Percentiles rank a stretch among this genome's conserved stretches.
phyloP scores from a whole-genome alignment of 176 grass and related monocot genomes.

The Hordeum marinum region DNA sequence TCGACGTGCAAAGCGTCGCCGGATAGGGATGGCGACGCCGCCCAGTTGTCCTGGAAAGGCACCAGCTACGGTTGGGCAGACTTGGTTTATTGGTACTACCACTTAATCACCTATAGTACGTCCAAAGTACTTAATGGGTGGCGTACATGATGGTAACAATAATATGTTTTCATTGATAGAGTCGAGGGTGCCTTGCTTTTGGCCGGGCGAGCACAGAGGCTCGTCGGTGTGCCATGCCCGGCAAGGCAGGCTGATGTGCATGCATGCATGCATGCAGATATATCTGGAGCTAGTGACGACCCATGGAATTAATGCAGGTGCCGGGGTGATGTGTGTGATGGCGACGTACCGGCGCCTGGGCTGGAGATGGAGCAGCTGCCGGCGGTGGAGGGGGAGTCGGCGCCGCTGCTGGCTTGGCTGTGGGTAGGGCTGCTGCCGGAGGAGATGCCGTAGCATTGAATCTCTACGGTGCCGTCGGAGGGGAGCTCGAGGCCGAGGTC shows the following conservation, averaged over 20 bases:
- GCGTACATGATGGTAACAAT: neutral
- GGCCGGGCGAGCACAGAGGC: neutral
- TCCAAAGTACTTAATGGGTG: neutral
- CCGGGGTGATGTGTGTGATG: neutral
- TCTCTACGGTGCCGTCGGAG: conserved; percentile 43
- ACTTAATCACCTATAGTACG: neutral
- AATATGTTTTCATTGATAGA: neutral
- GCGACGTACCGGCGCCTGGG: conserved; percentile 24
- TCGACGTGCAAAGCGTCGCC: neutral
- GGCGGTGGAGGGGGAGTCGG: neutral
- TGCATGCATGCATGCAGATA: conserved; percentile 12
- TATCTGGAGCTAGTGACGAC: neutral
- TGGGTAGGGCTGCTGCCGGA: conserved; percentile 37
- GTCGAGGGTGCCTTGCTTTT: conserved; percentile 5
- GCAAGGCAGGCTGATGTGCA: neutral
- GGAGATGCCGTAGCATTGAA: conserved; percentile 47
- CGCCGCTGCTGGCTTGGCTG: neutral
- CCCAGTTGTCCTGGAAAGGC: neutral
- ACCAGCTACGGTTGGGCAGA: neutral
- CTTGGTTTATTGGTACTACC: neutral
- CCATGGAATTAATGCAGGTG: neutral
- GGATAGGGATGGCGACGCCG: neutral
- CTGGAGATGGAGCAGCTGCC: conserved; percentile 25
- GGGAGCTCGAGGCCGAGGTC: conserved; percentile 72
- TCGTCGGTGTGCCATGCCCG: conserved; percentile 16